Conservation (phyloP, 352 stramenopile species). For the Phytophthora gonapodyides region DNA sequence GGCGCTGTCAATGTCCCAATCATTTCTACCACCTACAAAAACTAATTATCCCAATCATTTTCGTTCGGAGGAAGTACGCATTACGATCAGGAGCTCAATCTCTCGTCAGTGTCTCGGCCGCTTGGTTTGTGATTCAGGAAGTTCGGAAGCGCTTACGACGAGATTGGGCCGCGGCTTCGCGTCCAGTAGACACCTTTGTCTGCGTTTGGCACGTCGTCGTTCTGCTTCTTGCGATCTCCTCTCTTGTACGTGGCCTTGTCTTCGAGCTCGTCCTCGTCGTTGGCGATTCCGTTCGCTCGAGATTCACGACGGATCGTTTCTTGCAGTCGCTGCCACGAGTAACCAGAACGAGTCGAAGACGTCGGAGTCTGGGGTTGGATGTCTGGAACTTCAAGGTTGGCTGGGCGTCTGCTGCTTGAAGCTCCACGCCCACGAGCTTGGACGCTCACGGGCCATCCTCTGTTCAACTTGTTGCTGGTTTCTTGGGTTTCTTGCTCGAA, state of each 20-base stretch:
- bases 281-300: conserved; percentile 56
- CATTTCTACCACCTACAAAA: no score
- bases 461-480: conserved; percentile 9
- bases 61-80: no score
- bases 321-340: conserved; percentile 79
- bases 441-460: conserved; percentile 11
- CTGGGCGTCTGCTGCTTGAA: conserved; percentile 3
- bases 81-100: conserved; percentile 14
- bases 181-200: conserved; percentile 24
- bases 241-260: conserved; percentile 26
- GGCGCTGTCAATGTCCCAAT: no score
- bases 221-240: conserved; percentile 18
- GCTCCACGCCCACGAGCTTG: conserved; percentile 2
- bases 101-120: conserved; percentile 7
- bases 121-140: conserved; percentile 19
- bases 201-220: conserved; percentile 8
- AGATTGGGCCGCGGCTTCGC: conserved; percentile 30
- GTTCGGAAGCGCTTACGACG: conserved; percentile 15
- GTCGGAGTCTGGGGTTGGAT: conserved; percentile 13
- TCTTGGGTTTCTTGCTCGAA: conserved; percentile 5
- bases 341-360: conserved; percentile 42
- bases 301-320: conserved; percentile 76
- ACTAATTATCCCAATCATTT: no score
- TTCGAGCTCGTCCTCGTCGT: conserved; percentile 44
- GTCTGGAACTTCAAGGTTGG: background rate